Evolutionary conservation across 1,139 yeast species (phyloP), one percentile per base, ranked within the genome.

Genomic region (Kluyveromyces marxianus): DNA sequence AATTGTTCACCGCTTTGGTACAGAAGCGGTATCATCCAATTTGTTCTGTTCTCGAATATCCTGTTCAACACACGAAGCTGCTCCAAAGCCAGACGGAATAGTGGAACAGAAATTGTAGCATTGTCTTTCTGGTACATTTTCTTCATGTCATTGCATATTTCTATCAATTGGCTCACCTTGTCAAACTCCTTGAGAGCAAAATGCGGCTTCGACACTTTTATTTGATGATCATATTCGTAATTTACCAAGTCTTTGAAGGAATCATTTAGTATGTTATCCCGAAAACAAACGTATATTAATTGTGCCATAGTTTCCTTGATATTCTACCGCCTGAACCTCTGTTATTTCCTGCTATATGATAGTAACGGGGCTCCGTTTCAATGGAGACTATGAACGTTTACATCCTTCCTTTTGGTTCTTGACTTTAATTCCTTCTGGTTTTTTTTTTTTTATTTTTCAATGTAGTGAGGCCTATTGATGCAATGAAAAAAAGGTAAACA

Each of bases 1-100:
- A 85, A 68, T 57, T 82, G 87, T 35, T 71, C 70, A 31, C 83
- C 73, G 4, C 78, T 70, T 21, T 69, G 66, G 59, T 75, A 76
- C 50, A 87, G 62, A 2, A 84, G 79, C 1, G 71, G 71, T 44
- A 83, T 72, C 30, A 85, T 73, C 95, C 95, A 87, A 49, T 71
- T 73, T 25, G 78, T 74, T 53, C 80, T 79, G 8, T 69, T 61
- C 49, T 80, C 88, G 0, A 88, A 83, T 29, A 78, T 77, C 44
- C 88, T 68, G 50, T 81, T 80, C 46, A 81, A 57, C 21, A 69
- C 59, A 47, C 67, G 68, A 38, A 79, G 69, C 60, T 79, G 58
- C 27, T 69, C 72, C 42, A 72, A 68, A 44, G 71, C 63, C 41
- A 64, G 62, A 8, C 58, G 59, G 51, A 79, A 78, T 7, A 47